Percentiles rank a stretch among this genome's conserved stretches.
These are phyloP conservation scores for Aspergillus glaucus DNA, from an alignment of 2,329 filamentous ascomycete species.

Conservation along the genomic window DNA sequence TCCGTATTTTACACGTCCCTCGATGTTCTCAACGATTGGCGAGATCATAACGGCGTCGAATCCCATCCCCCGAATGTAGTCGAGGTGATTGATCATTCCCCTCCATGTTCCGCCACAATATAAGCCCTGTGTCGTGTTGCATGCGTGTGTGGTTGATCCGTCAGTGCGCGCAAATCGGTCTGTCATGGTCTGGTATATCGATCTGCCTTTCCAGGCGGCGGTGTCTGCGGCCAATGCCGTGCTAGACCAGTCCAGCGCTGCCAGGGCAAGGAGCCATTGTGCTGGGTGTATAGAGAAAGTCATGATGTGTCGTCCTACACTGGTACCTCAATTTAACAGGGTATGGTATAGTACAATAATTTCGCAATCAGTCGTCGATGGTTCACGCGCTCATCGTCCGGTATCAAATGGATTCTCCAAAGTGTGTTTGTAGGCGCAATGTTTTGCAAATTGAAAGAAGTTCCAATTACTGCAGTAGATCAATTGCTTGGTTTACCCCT, in stretches of 20 bases:
- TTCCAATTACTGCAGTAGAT: too few relatives aligned
- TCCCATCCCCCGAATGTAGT: slow-evolving; percentile 47
- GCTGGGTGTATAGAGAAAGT: not conserved
- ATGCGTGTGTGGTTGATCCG: slow-evolving; percentile 26
- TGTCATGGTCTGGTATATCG: slow-evolving; percentile 44
- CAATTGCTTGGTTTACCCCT: too few relatives aligned
- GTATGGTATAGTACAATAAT: too few relatives aligned
- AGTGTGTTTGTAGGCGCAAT: not conserved
- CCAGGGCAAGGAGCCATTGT: not conserved
- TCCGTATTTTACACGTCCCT: slow-evolving; percentile 32
- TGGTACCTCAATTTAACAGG: not conserved
- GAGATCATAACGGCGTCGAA: slow-evolving; percentile 45
- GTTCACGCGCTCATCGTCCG: not conserved
- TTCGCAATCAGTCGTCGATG: not conserved
- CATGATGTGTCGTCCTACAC: not conserved
- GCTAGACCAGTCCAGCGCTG: slow-evolving; percentile 4
- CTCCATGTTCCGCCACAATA: slow-evolving; percentile 50
- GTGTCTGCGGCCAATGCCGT: slow-evolving; percentile 18
- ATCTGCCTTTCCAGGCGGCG: slow-evolving; percentile 35
- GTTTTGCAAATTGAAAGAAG: not conserved
- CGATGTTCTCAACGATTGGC: slow-evolving; percentile 37
- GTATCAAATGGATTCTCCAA: not conserved
- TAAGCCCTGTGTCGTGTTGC: slow-evolving; percentile 23
- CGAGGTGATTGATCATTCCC: slow-evolving; percentile 43
- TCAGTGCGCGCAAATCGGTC: slow-evolving; percentile 42